Conservation (phyloP, 495 filamentous ascomycete species). For the Evansstolkia leycettana region DNA sequence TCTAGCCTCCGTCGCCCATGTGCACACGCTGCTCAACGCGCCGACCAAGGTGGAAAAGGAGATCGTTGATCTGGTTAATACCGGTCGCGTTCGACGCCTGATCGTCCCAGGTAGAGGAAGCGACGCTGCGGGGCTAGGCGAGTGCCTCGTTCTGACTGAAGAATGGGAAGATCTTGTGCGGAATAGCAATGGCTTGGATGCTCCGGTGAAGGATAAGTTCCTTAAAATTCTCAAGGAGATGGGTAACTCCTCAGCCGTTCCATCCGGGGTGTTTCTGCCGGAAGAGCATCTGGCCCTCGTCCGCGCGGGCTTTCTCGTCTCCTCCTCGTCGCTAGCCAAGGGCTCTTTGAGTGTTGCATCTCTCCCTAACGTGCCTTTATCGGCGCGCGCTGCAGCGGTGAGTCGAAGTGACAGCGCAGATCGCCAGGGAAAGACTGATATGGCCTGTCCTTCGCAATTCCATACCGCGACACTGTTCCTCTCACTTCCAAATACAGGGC, state of each 20-base stretch:
- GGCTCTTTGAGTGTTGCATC: slow-evolving; percentile 38
- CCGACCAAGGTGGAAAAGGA: slow-evolving; percentile 65
- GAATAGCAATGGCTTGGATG: slow-evolving; percentile 28
- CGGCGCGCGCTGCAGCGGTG: slow-evolving; percentile 46
- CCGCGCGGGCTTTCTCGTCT: slow-evolving; percentile 58
- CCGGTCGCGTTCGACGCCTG: slow-evolving; percentile 52
- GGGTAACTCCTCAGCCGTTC: slow-evolving; percentile 40
- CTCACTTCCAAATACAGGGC: slow-evolving; percentile 61
- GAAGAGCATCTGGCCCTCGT: slow-evolving; percentile 48
- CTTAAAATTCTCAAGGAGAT: slow-evolving; percentile 39
- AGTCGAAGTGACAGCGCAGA: slow-evolving; percentile 14
- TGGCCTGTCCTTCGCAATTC: slow-evolving; percentile 11
- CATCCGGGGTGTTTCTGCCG: slow-evolving; percentile 30
- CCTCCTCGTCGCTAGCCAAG: slow-evolving; percentile 33
- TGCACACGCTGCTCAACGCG: slow-evolving; percentile 52
- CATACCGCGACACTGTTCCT: slow-evolving; percentile 39
- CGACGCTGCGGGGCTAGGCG: slow-evolving; percentile 49
- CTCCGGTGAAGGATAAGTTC: slow-evolving; percentile 44
- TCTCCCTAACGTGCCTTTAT: slow-evolving; percentile 32
- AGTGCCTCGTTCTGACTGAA: slow-evolving; percentile 51
- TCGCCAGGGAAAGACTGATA: not conserved
- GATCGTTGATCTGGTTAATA: slow-evolving; percentile 47
- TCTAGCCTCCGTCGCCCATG: slow-evolving; percentile 56
- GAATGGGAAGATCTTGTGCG: slow-evolving; percentile 51
- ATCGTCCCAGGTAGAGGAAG: slow-evolving; percentile 52